Base-by-base conservation (phyloP, 1,284 basidiomycete genomes). In the Sporisorium scitamineum region DNA sequence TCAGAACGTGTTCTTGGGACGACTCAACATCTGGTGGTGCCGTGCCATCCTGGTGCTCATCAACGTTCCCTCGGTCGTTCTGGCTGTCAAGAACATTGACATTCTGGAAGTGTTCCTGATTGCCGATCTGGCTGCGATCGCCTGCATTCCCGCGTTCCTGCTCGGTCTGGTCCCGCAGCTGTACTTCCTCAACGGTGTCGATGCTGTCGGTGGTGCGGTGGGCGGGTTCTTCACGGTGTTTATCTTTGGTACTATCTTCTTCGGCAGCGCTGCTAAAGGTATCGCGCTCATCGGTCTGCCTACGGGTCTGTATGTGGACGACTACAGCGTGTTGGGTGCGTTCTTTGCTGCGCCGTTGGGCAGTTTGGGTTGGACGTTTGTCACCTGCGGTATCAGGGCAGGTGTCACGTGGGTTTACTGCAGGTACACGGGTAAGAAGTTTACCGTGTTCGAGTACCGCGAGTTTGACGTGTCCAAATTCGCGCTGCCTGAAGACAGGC, bases 141-240 rank as follows among this genome's bases (percentile, higher is more conserved):
- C 84, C 0, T 77, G 81, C 26, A 76, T 85, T 39, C 84, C 84
- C 4, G 77, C 76, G 2, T 75, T 80, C 48, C 60, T 85, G 51
- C 70, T 85, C 31, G 84, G 84, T 9, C 68, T 85, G 11, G 70
- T 81, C 7, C 79, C 75, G 0, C 54, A 57, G 34, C 66, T 85
- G 2, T 83, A 80, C 70, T 84, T 81, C 54, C 66, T 82, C 56
- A 83, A 83, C 50, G 84, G 83, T 11, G 64, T 81, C 27, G 84
- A 85, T 53, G 82, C 78, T 16, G 78, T 85, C 26, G 73, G 83
- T 32, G 84, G 84, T 27, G 84, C 81, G n/a, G 74, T 80, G 22
- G 84, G 84, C 32, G 84, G 84, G 11, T 84, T 85, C 71, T 68
- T 85, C 24, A 85, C 84, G 45, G 79, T 85, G 41, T 85, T 85